Base-by-base conservation (phyloP, 179 eudicot genomes). In the Beta macrorhiza region DNA sequence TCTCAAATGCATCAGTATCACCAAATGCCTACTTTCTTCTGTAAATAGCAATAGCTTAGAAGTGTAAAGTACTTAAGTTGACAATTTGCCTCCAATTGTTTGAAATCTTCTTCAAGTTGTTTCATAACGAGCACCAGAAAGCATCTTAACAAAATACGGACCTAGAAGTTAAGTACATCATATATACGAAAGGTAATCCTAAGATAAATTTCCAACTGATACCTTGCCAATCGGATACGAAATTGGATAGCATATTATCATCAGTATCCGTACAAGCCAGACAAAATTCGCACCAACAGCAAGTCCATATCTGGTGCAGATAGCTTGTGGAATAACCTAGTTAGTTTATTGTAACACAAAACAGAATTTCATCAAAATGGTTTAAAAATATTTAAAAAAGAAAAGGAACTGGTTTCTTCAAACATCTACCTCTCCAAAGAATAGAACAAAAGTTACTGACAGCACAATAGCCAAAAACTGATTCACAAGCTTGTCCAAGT, bases 291-390 rank as follows among this genome's bases (percentile, higher is more conserved):
- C 89, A 71, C 94, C 91, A 59, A 91, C 88, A 58, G 89, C 86
- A 22, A 91, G 87, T 78, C 94, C 94, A 83, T 91, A 89, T 82
- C 91, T 84, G 72, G 90, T 81, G 83, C 94, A 91, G 58, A 89
- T 84, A 45, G 94, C 89, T 87, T 91, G 92, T 58, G 94, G 94
- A 37, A 91, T 90, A 67, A 91, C 89, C 94, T 90, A 76, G 61
- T 17, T 75, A 59, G 72, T 45, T 49, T 20, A 65, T 22, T 29
- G 16, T 5, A 6, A 42, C 37, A 58, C 20, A 62, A 29, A 6
- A 62, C 7, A 45, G 13, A 13, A 14, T 53, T 52, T 29, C 2
- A n/a, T 51, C 13, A 59, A 74, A 67, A 4, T 12, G 8, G 1
- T 13, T 0, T 45, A 7, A 17, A 32, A 10, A 6, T 15, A 29